Evolutionary conservation across 1,139 yeast species (phyloP), one percentile per base, ranked within the genome.

Genomic region (Yamadazyma kanchanaburiensis): DNA sequence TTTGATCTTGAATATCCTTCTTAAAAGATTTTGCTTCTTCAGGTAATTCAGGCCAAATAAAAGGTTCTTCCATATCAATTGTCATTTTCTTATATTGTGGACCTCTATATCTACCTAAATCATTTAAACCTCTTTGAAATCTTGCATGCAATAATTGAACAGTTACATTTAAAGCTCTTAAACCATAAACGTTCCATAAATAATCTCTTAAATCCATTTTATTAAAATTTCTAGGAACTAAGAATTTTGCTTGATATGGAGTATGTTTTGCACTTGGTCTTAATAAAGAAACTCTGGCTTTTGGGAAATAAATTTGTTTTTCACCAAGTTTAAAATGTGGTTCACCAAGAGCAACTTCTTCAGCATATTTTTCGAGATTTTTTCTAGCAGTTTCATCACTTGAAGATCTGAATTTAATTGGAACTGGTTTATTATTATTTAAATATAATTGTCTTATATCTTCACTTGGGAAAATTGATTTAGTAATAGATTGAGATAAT

Each of bases 61-160:
- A 89, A 12, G 97, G 96, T 42, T 87, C 87, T 33, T 77, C 78
- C 91, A 89, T 83, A 49, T 87, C 96, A 32, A 88, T 81, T 12
- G 96, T 88, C 96, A 89, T 89, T 59, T 88, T 87, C 65, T 89
- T 89, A 46, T 75, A 74, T 60, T 87, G 96, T 2, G 94, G 80
- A 6, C 70, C 66, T 59, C 96, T 77, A 56, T 80, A 75, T 48
- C 96, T 77, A 18, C 84, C 86, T 33, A 77, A 69, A 40, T 76
- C 77, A 29, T 73, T 71, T 34, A 76, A 67, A 17, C 75, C 70
- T 49, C 94, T 70, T 13, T 63, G 60, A 63, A 76, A 87, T 46
- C 65, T 74, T 3, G 85, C 86, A 50, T 87, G 94, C 46, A 81
- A 68, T 37, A 89, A 71, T 49, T 88, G 95, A 12, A 91, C 85